Evolutionary conservation across 2,329 filamentous ascomycete species (phyloP).

Genomic region (Cryphonectria parasitica): DNA sequence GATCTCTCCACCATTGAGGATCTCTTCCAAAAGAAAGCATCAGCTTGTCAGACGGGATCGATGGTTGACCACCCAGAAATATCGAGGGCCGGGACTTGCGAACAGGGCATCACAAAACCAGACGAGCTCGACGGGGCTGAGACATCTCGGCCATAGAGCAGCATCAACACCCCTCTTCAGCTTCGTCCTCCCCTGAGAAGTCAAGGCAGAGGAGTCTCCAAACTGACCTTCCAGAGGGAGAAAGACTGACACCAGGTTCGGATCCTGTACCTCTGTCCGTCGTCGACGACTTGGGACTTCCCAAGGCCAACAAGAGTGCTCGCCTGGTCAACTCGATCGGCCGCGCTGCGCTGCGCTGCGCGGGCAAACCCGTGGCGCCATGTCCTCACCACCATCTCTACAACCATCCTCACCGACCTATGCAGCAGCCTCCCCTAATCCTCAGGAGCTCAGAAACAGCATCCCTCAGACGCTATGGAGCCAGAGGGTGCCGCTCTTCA

Average conservation of each 20-base stretch:
- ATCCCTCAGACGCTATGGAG: conserved; percentile 58
- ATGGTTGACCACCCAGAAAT: neutral
- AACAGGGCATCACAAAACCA: neutral
- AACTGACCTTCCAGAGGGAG: neutral
- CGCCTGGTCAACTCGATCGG: neutral
- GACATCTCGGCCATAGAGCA: neutral
- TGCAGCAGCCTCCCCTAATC: neutral
- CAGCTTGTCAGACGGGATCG: neutral
- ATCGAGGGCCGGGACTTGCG: neutral
- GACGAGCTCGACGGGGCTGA: neutral
- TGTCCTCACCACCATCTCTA: conserved; percentile 23
- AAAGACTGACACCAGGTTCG: neutral
- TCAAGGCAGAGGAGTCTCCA: neutral
- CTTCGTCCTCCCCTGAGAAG: neutral
- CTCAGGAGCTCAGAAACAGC: conserved; percentile 24
- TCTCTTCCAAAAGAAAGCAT: neutral
- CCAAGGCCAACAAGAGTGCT: neutral
- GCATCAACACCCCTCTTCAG: too few species aligned
- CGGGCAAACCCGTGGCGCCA: neutral
- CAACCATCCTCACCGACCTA: conserved; percentile 8
- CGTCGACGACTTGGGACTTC: neutral
- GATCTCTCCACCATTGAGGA: neutral
- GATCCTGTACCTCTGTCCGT: neutral
- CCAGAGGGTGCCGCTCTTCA: conserved; percentile 57
- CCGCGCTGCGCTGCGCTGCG: neutral